A percentile compares a stretch with the other conserved stretches of the same genome.
Evolutionary conservation across 306 rosid genomes (phyloP).

Genomic region (Dryas drummondii): DNA sequence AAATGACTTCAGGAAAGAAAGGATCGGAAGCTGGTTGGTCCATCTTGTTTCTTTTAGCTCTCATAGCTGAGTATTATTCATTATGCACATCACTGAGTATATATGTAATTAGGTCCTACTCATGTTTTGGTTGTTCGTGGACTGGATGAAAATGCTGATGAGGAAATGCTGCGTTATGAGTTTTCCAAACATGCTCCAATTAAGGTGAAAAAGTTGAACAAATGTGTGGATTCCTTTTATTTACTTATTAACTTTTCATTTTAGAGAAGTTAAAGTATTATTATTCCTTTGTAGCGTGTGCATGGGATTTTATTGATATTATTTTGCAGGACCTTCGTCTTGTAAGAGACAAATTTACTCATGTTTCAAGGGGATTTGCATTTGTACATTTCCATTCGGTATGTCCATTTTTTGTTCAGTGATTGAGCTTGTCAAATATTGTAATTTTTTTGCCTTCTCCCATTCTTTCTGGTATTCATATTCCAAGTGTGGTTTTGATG

Average conservation of each 20-base stretch:
- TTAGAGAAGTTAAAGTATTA: background rate
- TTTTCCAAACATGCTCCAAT: conserved; percentile 97
- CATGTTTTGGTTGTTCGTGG: conserved; percentile 99
- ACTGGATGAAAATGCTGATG: conserved; percentile 98
- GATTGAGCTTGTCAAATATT: background rate
- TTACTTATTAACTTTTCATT: background rate
- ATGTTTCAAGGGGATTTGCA: conserved; percentile 97
- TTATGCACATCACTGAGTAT: conserved; percentile 20
- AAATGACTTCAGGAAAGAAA: conserved; percentile 61
- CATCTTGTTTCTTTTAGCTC: conserved; percentile 18
- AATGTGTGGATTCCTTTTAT: background rate
- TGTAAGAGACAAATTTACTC: conserved; percentile 96
- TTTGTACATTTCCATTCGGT: conserved; percentile 97
- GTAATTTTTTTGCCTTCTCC: background rate
- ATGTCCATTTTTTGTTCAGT: conserved; percentile 19
- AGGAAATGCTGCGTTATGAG: conserved; percentile 98
- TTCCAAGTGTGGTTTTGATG: background rate
- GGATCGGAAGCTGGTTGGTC: conserved; percentile 85
- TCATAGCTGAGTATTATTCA: background rate
- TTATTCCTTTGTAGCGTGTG: background rate
- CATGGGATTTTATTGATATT: conserved; percentile 14
- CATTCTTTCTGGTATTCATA: background rate
- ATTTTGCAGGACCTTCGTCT: conserved; percentile 90
- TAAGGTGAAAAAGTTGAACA: conserved; percentile 52
- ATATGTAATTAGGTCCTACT: conserved; percentile 70